These are phyloP conservation scores for Microstegium vimineum DNA, from an alignment of 176 grass and related monocot genomes.

Conservation along the genomic window DNA sequence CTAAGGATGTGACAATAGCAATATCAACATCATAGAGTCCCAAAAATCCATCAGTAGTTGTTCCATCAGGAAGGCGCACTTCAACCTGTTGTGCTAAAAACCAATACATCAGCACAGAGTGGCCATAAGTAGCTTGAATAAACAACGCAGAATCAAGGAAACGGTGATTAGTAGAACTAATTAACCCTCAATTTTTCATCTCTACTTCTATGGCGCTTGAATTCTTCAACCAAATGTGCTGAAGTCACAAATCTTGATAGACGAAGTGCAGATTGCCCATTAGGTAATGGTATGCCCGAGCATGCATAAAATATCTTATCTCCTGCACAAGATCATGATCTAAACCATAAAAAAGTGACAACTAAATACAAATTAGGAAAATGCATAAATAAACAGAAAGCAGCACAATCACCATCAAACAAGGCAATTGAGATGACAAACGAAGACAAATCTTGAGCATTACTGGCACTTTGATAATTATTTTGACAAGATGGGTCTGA, in stretches of 20 bases:
- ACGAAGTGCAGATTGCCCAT: no score
- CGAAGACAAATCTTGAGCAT: not conserved
- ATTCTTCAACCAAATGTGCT: not conserved
- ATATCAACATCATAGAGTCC: conserved; percentile 1
- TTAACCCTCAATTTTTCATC: conserved; percentile 14
- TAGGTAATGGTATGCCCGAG: conserved; percentile 15
- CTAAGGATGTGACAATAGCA: not conserved
- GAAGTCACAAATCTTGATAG: conserved; percentile 32
- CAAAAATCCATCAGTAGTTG: not conserved
- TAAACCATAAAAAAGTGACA: not conserved
- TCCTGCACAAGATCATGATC: conserved; percentile 21
- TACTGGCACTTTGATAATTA: not conserved
- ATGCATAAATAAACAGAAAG: no score
- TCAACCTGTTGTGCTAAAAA: conserved; percentile 13
- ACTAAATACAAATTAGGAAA: not conserved
- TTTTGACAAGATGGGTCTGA: no score
- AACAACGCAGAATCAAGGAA: not conserved
- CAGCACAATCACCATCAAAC: conserved; percentile 1
- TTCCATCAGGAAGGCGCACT: conserved; percentile 1
- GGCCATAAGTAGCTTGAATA: not conserved
- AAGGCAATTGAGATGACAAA: not conserved
- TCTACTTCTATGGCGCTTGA: not conserved
- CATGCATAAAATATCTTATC: conserved; percentile 12
- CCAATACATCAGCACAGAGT: not conserved
- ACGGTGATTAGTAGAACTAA: not conserved